Conservation (phyloP, 768 basidiomycete genomes). For the Leccinum truebloodii region DNA sequence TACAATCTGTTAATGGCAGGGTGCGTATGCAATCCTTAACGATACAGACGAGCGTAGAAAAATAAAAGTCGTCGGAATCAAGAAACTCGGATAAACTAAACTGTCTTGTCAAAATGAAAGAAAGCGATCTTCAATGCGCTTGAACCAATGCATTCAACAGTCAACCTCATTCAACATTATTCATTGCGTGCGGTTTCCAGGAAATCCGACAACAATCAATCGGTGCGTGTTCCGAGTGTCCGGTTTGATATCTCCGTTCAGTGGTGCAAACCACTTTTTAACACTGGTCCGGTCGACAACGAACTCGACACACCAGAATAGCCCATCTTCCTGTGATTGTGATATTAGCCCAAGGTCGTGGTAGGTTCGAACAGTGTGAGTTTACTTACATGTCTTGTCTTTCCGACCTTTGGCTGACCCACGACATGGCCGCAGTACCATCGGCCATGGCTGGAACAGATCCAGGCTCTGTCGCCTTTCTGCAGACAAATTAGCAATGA, state of each 20-base stretch:
- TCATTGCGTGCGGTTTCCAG: slow-evolving; percentile 23
- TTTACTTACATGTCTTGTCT: slow-evolving; percentile 47
- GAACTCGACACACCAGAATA: slow-evolving; percentile 57
- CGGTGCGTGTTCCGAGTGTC: slow-evolving; percentile 44
- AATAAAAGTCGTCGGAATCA: too few species aligned
- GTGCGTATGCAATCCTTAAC: too few species aligned
- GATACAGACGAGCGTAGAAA: too few species aligned
- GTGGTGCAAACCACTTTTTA: slow-evolving; percentile 61
- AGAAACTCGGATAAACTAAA: neutral
- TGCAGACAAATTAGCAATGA: slow-evolving; percentile 19
- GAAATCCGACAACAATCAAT: slow-evolving; percentile 45
- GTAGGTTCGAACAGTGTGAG: neutral
- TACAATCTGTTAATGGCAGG: too few species aligned
- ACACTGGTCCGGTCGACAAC: slow-evolving; percentile 36
- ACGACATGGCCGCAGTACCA: slow-evolving; percentile 54
- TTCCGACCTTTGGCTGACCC: slow-evolving; percentile 44
- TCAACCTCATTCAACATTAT: neutral
- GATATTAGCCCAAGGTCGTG: neutral
- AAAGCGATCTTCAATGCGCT: too few species aligned
- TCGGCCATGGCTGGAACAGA: slow-evolving; percentile 48
- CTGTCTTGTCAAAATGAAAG: neutral
- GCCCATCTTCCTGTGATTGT: slow-evolving; percentile 43
- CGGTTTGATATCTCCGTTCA: slow-evolving; percentile 69
- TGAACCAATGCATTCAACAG: neutral
- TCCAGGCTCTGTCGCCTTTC: slow-evolving; percentile 55